phyloP scores from a whole-genome alignment of 129 eudicot genomes.

The Centrapalus pauciflorus region DNA sequence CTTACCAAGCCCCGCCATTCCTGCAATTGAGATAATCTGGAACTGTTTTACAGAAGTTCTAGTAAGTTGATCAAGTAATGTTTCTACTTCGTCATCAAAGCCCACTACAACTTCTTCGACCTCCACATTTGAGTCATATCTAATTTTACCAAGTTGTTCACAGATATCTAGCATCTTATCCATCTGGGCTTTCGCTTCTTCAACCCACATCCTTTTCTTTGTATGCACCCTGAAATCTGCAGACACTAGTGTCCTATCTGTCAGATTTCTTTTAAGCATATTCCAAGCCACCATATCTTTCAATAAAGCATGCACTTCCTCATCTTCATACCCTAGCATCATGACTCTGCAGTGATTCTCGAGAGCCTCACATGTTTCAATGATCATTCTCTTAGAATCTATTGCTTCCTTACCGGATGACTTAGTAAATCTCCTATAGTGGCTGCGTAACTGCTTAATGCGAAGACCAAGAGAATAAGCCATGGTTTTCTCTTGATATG shows the following conservation, averaged over 20 bases:
- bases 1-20: constrained; percentile 27
- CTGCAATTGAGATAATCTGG: background rate
- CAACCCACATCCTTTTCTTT: too few species aligned
- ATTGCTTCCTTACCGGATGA: background rate
- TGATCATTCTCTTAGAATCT: background rate
- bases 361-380: background rate
- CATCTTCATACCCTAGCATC: background rate
- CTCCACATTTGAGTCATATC: background rate
- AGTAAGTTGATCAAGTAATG: constrained; percentile 9
- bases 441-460: background rate
- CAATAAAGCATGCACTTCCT: background rate
- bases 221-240: too few species aligned
- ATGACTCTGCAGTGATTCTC: background rate
- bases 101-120: constrained; percentile 6
- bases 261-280: too few species aligned
- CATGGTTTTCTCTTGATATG: background rate
- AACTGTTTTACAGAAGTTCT: background rate
- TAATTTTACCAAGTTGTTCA: background rate
- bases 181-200: background rate
- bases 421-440: background rate
- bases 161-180: background rate
- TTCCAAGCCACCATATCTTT: too few species aligned
- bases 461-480: background rate
- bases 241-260: too few species aligned
- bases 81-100: background rate